phyloP scores from a whole-genome alignment of 2,329 filamentous ascomycete genomes.

The Pseudocercospora fuligena region DNA sequence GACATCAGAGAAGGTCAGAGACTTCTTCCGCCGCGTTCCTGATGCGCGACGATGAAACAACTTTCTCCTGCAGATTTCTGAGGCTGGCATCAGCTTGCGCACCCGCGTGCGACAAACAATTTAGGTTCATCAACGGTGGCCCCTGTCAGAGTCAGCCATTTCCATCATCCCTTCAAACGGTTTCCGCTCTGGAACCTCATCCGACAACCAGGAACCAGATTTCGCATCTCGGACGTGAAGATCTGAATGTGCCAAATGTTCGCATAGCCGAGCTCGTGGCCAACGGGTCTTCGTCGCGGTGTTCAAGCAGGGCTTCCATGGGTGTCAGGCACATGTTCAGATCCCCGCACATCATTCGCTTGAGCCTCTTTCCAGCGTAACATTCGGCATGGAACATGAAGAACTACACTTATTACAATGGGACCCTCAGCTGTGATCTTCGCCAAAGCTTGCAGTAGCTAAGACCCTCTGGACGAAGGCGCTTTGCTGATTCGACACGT shows the following conservation, averaged over 20 bases:
- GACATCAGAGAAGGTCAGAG: background rate
- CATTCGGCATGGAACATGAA: background rate
- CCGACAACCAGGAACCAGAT: background rate
- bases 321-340: background rate
- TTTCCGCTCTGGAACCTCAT: background rate
- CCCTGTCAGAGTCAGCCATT: background rate
- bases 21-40: background rate
- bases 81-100: too few relatives aligned
- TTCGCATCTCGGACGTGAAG: background rate
- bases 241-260: background rate
- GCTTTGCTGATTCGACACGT: background rate
- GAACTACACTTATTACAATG: background rate
- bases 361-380: background rate
- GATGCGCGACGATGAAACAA: background rate
- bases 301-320: background rate
- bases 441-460: slow-evolving; percentile 3
- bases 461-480: background rate
- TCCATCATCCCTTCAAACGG: background rate
- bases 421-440: background rate
- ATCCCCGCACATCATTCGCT: background rate
- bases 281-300: background rate
- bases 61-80: background rate
- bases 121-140: background rate
- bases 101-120: too few relatives aligned
- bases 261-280: too few relatives aligned